Base-by-base conservation (phyloP, 305 asterid genomes). In the Solanum chacoense region DNA sequence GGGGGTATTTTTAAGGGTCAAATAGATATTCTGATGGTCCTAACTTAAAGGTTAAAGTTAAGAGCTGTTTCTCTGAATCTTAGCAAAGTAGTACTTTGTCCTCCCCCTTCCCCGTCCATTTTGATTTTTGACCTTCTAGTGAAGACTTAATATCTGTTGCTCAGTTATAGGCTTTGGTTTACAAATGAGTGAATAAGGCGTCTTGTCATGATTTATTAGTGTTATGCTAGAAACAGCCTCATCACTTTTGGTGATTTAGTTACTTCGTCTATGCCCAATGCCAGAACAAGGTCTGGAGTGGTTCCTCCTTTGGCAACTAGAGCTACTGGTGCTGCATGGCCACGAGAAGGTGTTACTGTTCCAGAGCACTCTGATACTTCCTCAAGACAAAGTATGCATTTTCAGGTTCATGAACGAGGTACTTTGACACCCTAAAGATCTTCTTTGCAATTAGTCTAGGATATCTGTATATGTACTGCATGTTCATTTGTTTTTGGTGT, bases 301-400 rank as follows among this genome's bases (percentile, higher is more conserved):
- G 90, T 92, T 88, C 94, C 94, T 87, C 93, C 97, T 72, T 91
- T 94, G 78, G 92, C 95, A 91, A 90, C 93, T 89, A 93, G 98
- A 92, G 96, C 95, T 89, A 94, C 97, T 87, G 90, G 69, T 91
- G 96, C 98, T 86, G 98, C 98, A 16, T 96, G 99, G 99, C 94
- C 97, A 34, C 93, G 84, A 84, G 90, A 87, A 77, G 91, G 88
- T 89, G 91, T 45, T 88, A 90, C 89, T 90, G 91, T 75, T 92
- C 90, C 90, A 84, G 93, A 89, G 77, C 79, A 90, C 75, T 90
- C 65, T 45, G 91, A 90, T 90, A 88, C 89, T 87, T 73, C 94
- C 42, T 83, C 87, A 55, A 84, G 86, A n/a, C 90, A 80, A 67
- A 88, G 88, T 67, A 59, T 55, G 74, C 92, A 92, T 42, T 87